phyloP scores from a whole-genome alignment of 345 rosid genomes.

The Aurinia saxatilis region DNA sequence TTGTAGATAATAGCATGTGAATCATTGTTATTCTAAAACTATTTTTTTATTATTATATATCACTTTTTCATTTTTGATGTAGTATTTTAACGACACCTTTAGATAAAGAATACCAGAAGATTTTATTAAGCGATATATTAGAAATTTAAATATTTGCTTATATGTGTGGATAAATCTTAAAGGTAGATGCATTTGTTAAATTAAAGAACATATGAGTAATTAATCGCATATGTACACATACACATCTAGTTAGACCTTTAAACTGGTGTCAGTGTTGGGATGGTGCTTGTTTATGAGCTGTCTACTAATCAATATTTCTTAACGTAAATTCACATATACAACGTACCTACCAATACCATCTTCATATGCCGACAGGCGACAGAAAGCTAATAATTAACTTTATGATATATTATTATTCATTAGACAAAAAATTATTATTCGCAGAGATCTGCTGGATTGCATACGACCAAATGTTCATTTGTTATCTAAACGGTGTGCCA shows the following conservation, averaged over 20 bases:
- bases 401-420: neutral
- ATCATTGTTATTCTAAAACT: too few relatives aligned
- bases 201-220: too few relatives aligned
- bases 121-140: too few relatives aligned
- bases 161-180: too few relatives aligned
- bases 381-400: slow-evolving; percentile 10
- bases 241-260: neutral
- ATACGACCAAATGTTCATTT: slow-evolving; percentile 3
- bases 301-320: slow-evolving; percentile 4
- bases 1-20: too few relatives aligned
- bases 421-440: neutral
- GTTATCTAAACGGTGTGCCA: neutral
- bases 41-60: too few relatives aligned
- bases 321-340: slow-evolving; percentile 5
- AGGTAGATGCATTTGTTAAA: too few relatives aligned
- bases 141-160: too few relatives aligned
- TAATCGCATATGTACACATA: too few relatives aligned
- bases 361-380: slow-evolving; percentile 16
- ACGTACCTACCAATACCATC: slow-evolving; percentile 27
- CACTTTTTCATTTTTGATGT: too few relatives aligned
- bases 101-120: too few relatives aligned
- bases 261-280: slow-evolving; percentile 5
- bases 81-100: too few relatives aligned
- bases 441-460: slow-evolving; percentile 11
- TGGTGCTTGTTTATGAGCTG: slow-evolving; percentile 22